Evolutionary conservation across 179 eudicot species (phyloP).

Genomic region (Amaranthus tricolor): DNA sequence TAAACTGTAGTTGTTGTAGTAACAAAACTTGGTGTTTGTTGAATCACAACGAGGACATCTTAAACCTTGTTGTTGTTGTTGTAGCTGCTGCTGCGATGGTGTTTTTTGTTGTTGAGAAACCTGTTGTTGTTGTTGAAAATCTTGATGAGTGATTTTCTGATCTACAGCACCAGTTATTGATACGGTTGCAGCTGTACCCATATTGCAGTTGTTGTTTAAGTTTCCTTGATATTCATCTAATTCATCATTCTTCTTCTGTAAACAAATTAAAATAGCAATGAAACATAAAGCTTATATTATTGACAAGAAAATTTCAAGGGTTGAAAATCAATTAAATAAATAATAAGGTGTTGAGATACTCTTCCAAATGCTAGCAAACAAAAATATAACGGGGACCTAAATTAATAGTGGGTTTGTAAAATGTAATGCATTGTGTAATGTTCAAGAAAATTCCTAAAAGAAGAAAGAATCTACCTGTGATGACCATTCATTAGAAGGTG

Average conservation of each 20-base stretch:
- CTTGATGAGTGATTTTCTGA: conserved; percentile 16
- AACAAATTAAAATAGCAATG: conserved; percentile 15
- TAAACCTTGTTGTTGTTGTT: conserved; percentile 28
- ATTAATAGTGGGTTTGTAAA: conserved; percentile 25
- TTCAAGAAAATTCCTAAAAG: conserved; percentile 22
- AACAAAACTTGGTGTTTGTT: conserved; percentile 64
- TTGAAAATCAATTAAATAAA: conserved; percentile 26
- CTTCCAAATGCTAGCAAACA: conserved; percentile 57
- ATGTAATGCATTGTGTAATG: conserved; percentile 6
- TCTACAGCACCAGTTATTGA: conserved; percentile 14
- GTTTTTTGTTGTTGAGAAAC: not conserved
- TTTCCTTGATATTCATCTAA: conserved; percentile 26
- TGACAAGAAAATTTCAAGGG: conserved; percentile 8
- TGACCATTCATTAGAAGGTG: conserved; percentile 56
- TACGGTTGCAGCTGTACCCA: conserved; percentile 30
- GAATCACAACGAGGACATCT: conserved; percentile 71
- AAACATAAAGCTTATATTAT: not conserved
- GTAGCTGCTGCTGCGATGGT: conserved; percentile 12
- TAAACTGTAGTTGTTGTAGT: conserved; percentile 69
- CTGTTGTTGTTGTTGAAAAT: conserved; percentile 23
- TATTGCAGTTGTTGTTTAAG: conserved; percentile 25
- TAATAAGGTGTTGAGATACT: conserved; percentile 28
- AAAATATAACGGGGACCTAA: conserved; percentile 27
- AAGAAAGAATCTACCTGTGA: conserved; percentile 31
- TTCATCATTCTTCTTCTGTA: conserved; percentile 28